Evolutionary conservation across 2,329 filamentous ascomycete species (phyloP), one percentile per base, ranked within the genome.

Genomic region (Claviceps paspali): DNA sequence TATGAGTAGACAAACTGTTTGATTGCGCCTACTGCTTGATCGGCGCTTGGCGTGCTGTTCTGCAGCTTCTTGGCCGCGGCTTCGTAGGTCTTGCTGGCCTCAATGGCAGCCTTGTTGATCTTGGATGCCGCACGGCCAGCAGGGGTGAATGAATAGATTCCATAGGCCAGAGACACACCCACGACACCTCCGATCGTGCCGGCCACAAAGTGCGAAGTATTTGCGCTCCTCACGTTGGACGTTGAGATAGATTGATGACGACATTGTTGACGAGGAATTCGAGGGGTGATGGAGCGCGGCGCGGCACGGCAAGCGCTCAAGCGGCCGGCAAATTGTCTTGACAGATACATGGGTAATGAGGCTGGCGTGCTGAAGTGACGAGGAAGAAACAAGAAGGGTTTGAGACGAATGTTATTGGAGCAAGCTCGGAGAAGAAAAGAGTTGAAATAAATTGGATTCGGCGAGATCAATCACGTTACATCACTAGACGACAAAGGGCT

Each of bases 1-100:
- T 86, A 86, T 18, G 74, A 74, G 51, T 73, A 74, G 21, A 74
- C 73, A 10, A 77, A 75, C 40, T 74, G 62, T 49, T 75, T 74
- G 42, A 86, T 68, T 61, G 70, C 77, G 42, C 68, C 57, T 28
- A 82, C 61, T 1, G 79, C 78, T 54, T 82, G 68, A 43, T 81
- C 78, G 11, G 77, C 67, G 41, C 73, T 68, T 0, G 81, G 80
- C 0, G 78, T 72, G 32, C 67, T 65, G 38, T 76, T 58, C 45
- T 77, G 69, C 5, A 81, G 61, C 51, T 73, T 73, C 45, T 74
- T 61, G 24, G 70, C 68, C 1, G 76, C 68, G 6, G 65, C 62
- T 28, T 76, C 59, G 54, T 79, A 71, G 50, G 79, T 73, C 38
- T 63, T 58, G 51, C 76, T 69, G 2, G 76, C 71, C 37, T 76